These are phyloP conservation scores for Biscogniauxia sp. DNA, from an alignment of 2,329 filamentous ascomycete genomes.

Conservation along the genomic window DNA sequence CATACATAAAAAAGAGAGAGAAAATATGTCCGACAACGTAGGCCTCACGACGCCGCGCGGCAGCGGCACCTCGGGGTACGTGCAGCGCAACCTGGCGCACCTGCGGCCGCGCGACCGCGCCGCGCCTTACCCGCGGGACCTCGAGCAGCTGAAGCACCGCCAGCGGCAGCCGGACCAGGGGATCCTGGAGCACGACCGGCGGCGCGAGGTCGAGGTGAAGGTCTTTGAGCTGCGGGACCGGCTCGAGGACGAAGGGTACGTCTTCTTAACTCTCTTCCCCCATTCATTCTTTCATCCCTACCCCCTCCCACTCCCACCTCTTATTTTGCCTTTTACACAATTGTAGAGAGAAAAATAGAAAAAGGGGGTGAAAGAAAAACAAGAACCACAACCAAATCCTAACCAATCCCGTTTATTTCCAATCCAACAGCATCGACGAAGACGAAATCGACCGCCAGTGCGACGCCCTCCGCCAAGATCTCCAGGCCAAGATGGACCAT, in stretches of 20 bases:
- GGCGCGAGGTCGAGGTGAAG: constrained; percentile 87
- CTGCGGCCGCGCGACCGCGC: constrained; percentile 78
- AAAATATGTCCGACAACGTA: constrained; percentile 91
- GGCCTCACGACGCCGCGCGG: constrained; percentile 92
- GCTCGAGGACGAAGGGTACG: constrained; percentile 85
- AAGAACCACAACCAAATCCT: not conserved
- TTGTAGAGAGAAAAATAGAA: too few relatives aligned
- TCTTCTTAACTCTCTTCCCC: not conserved
- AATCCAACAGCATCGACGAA: constrained; percentile 66
- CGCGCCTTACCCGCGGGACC: constrained; percentile 69
- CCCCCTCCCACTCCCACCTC: too few relatives aligned
- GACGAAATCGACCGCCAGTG: constrained; percentile 85
- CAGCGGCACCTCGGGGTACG: constrained; percentile 94
- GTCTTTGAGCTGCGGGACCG: constrained; percentile 87
- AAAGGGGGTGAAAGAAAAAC: too few relatives aligned
- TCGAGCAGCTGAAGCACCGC: constrained; percentile 67
- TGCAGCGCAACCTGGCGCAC: constrained; percentile 91
- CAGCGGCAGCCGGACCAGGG: constrained; percentile 85
- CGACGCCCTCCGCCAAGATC: constrained; percentile 61
- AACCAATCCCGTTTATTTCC: constrained; percentile 12
- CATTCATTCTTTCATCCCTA: not conserved
- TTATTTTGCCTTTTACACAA: too few relatives aligned
- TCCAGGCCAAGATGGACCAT: constrained; percentile 55
- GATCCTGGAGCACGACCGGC: constrained; percentile 91
- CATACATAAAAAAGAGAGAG: not conserved